phyloP scores from a whole-genome alignment of 495 filamentous ascomycete species.

The Penicillium paxilli region DNA sequence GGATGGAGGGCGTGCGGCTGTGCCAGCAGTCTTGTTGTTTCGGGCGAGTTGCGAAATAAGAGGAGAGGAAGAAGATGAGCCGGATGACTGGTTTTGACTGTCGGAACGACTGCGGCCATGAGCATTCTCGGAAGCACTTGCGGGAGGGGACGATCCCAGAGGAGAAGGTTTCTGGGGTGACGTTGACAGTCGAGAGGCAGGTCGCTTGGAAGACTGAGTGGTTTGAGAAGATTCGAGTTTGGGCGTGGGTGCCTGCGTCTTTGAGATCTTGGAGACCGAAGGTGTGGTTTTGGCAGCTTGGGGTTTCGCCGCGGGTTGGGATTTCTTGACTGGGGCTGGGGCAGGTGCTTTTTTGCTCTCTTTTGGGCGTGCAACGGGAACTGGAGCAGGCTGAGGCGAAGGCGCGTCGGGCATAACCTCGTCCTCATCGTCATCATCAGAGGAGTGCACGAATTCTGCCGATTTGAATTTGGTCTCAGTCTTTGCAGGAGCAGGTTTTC shows the following conservation, averaged over 20 bases:
- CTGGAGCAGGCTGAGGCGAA: slow-evolving; percentile 20
- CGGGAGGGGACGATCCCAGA: slow-evolving; percentile 71
- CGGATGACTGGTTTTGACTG: slow-evolving; percentile 43
- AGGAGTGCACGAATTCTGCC: slow-evolving; percentile 72
- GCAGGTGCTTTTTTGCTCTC: slow-evolving; percentile 10
- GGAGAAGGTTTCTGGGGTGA: slow-evolving; percentile 74
- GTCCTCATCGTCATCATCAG: slow-evolving; percentile 67
- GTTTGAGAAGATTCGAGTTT: slow-evolving; percentile 25
- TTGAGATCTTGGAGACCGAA: slow-evolving; percentile 20
- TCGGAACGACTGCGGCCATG: slow-evolving; percentile 44
- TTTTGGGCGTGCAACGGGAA: slow-evolving; percentile 15
- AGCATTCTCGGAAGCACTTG: slow-evolving; percentile 66
- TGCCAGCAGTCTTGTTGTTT: slow-evolving; percentile 18
- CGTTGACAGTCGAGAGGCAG: slow-evolving; percentile 41
- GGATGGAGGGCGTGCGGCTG: slow-evolving; percentile 7
- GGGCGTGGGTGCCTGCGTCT: slow-evolving; percentile 18
- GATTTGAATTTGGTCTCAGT: slow-evolving; percentile 60
- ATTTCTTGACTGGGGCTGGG: slow-evolving; percentile 2
- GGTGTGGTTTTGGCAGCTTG: slow-evolving; percentile 8
- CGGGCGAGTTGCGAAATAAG: slow-evolving; percentile 42
- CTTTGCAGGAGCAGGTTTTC: slow-evolving; percentile 44
- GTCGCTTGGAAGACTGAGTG: slow-evolving; percentile 34
- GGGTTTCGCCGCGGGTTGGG: slow-evolving; percentile 15
- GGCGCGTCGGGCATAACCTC: slow-evolving; percentile 47
- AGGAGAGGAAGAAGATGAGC: slow-evolving; percentile 45